These are phyloP conservation scores for Jacaranda mimosifolia DNA, from an alignment of 257 asterid species.

Conservation along the genomic window DNA sequence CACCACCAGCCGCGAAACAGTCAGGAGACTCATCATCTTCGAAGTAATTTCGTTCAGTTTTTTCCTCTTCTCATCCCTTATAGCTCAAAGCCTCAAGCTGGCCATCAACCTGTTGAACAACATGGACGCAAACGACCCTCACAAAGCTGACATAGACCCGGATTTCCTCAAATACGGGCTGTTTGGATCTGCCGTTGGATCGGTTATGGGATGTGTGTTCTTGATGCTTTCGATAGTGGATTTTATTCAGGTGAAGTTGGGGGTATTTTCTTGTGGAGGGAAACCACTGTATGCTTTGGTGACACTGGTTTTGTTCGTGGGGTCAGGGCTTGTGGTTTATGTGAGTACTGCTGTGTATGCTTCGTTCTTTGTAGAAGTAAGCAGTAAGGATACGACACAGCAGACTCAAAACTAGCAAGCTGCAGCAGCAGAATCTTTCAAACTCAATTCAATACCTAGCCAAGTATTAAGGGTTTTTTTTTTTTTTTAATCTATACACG, in stretches of 20 bases:
- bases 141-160: constrained; percentile 50
- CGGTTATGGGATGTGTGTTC: constrained; percentile 47
- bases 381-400: constrained; percentile 6
- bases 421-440: background rate
- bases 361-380: constrained; percentile 45
- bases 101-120: constrained; percentile 53
- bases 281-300: constrained; percentile 40
- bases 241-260: constrained; percentile 48
- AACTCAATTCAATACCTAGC: too few species aligned
- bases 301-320: constrained; percentile 35
- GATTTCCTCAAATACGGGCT: constrained; percentile 39
- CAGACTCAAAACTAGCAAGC: background rate
- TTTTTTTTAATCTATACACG: too few species aligned
- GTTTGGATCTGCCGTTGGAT: constrained; percentile 52
- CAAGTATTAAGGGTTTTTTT: too few species aligned
- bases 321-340: constrained; percentile 41
- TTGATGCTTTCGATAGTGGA: constrained; percentile 52
- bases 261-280: constrained; percentile 48
- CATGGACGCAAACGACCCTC: constrained; percentile 44
- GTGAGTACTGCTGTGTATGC: constrained; percentile 44
- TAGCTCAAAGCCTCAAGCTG: constrained; percentile 55
- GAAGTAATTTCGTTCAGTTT: constrained; percentile 58
- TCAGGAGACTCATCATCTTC: constrained; percentile 47
- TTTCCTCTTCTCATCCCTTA: constrained; percentile 62
- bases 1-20: constrained; percentile 35